phyloP scores from a whole-genome alignment of 192 early-diverging fungal species.

The Coemansia sp. region DNA sequence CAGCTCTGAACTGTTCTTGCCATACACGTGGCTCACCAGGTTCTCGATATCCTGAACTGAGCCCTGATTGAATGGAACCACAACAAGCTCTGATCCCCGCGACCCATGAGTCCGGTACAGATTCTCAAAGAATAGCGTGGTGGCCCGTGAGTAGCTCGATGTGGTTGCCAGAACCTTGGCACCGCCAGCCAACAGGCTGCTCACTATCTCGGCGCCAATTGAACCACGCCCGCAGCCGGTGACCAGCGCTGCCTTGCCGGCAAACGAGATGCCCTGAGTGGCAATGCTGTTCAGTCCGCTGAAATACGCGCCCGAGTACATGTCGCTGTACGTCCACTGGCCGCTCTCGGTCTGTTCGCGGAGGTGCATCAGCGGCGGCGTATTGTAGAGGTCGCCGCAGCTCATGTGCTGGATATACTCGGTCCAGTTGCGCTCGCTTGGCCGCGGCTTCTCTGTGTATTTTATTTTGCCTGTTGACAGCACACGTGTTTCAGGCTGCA shows the following conservation, averaged over 20 bases:
- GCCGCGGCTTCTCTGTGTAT: conserved; percentile 79
- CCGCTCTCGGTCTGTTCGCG: neutral
- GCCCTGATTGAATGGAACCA: conserved; percentile 62
- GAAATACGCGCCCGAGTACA: conserved; percentile 71
- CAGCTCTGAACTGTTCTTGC: conserved; percentile 64
- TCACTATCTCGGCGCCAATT: conserved; percentile 87
- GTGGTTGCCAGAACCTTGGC: conserved; percentile 90
- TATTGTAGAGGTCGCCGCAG: neutral
- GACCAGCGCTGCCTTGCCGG: conserved; percentile 77
- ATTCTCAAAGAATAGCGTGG: conserved; percentile 62
- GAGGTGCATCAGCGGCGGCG: conserved; percentile 33
- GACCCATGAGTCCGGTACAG: conserved; percentile 87
- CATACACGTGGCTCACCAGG: conserved; percentile 87
- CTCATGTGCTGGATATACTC: conserved; percentile 82
- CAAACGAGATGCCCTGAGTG: conserved; percentile 77
- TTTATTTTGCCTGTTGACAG: conserved; percentile 68
- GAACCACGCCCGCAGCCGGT: conserved; percentile 90
- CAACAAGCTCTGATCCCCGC: conserved; percentile 77
- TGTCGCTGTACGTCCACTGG: conserved; percentile 71
- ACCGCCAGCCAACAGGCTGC: conserved; percentile 88
- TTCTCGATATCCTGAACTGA: too few species aligned
- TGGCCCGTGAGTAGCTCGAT: conserved; percentile 74
- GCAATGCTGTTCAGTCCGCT: conserved; percentile 71
- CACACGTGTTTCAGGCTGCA: conserved; percentile 71
- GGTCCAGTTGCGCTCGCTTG: conserved; percentile 71